Evolutionary conservation across 192 early-diverging fungal genomes (phyloP).

Genomic region (Coemansia sp.): DNA sequence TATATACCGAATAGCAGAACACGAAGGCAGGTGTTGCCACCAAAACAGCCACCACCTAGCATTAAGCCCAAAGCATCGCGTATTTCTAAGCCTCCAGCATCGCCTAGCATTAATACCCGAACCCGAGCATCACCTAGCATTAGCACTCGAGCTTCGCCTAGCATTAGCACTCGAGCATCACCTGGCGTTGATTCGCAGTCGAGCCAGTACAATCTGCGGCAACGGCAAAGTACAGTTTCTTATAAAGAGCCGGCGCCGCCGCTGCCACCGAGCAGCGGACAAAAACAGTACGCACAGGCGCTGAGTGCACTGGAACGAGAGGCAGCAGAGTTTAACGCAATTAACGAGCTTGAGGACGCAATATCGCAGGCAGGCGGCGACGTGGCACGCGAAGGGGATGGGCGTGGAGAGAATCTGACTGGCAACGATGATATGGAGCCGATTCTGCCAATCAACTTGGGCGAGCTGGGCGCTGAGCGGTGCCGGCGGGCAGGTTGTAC

Average conservation of each 20-base stretch:
- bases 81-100: too few relatives aligned
- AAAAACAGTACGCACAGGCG: not conserved
- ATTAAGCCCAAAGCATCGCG: too few relatives aligned
- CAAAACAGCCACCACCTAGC: not conserved
- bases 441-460: conserved; percentile 23
- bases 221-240: conserved; percentile 5
- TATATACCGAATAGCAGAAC: not conserved
- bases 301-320: conserved; percentile 7
- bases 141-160: too few relatives aligned
- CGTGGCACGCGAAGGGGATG: not conserved
- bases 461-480: conserved; percentile 20
- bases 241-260: conserved; percentile 5
- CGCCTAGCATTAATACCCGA: too few relatives aligned
- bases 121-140: too few relatives aligned
- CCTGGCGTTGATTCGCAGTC: not conserved
- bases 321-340: conserved; percentile 9
- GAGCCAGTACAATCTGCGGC: conserved; percentile 17
- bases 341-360: conserved; percentile 8
- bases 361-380: not conserved
- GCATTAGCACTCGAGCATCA: too few relatives aligned
- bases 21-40: not conserved
- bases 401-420: not conserved
- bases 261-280: not conserved
- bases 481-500: conserved; percentile 17
- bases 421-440: conserved; percentile 16